Evolutionary conservation across 345 rosid species (phyloP).

Genomic region (Arabidopsis arenosa): DNA sequence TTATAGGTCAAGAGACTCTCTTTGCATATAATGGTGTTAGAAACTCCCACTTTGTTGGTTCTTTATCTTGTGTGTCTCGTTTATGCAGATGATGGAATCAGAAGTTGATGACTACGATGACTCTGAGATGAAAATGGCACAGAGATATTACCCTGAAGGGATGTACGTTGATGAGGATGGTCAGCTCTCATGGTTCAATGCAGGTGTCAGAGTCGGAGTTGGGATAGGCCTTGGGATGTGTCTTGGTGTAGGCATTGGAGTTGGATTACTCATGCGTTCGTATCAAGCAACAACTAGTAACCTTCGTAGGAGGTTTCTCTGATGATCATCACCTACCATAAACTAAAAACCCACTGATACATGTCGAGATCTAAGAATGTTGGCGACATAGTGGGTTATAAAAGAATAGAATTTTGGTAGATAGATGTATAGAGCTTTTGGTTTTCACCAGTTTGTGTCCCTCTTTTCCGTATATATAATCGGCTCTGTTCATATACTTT

Average conservation of each 20-base stretch:
- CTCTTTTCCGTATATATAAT: constrained; percentile 21
- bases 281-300: constrained; percentile 94
- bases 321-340: constrained; percentile 52
- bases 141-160: constrained; percentile 57
- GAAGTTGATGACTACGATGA: constrained; percentile 61
- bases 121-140: constrained; percentile 61
- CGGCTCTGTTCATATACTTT: constrained; percentile 40
- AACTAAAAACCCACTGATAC: constrained; percentile 13
- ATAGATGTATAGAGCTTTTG: constrained; percentile 45
- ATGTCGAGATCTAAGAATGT: constrained; percentile 18
- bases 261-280: constrained; percentile 92
- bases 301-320: constrained; percentile 85
- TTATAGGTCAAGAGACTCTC: neutral
- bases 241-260: constrained; percentile 87
- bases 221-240: constrained; percentile 98
- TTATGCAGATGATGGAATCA: constrained; percentile 57
- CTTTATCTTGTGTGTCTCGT: neutral
- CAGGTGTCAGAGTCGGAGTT: constrained; percentile 95
- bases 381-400: constrained; percentile 26
- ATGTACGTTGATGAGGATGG: constrained; percentile 85
- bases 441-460: constrained; percentile 14
- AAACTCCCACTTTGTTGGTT: neutral
- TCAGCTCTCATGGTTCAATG: constrained; percentile 89
- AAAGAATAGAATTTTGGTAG: constrained; percentile 47
- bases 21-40: neutral